Conservation (phyloP, 805 yeast species). For the Candida chauliodis region DNA sequence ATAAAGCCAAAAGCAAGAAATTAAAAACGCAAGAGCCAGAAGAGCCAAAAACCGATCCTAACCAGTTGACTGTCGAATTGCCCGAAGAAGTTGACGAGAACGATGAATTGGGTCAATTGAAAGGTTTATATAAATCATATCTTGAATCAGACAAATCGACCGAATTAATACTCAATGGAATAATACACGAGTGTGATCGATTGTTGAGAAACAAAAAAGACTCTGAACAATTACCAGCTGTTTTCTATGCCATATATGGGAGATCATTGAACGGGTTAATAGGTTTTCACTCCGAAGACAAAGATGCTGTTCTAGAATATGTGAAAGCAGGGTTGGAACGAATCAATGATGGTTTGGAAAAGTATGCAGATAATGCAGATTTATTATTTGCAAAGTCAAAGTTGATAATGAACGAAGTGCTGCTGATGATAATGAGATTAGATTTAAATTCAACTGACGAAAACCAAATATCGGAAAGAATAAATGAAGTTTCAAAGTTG, state of each 20-base stretch:
- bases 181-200: conserved; percentile 90
- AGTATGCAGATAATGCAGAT: conserved; percentile 43
- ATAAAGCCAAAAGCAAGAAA: conserved; percentile 47
- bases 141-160: conserved; percentile 55
- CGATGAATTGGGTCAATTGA: conserved; percentile 74
- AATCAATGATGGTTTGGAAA: conserved; percentile 52
- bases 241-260: conserved; percentile 73
- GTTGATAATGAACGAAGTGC: conserved; percentile 55
- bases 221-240: conserved; percentile 31
- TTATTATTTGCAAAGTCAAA: conserved; percentile 53
- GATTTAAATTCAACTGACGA: conserved; percentile 17
- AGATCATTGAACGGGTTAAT: conserved; percentile 65
- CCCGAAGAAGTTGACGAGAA: conserved; percentile 68
- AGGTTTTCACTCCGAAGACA: conserved; percentile 43
- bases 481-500: conserved; percentile 44
- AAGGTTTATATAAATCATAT: conserved; percentile 70
- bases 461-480: conserved; percentile 32
- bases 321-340: conserved; percentile 74
- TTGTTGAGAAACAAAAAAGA: conserved; percentile 48
- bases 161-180: conserved; percentile 70
- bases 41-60: conserved; percentile 4
- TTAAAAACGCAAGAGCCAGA: conserved; percentile 29
- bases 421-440: conserved; percentile 54
- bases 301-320: conserved; percentile 44
- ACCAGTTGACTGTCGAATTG: conserved; percentile 54